phyloP scores from a whole-genome alignment of 768 basidiomycete species.

The Trichaptum fuscoviolaceum region DNA sequence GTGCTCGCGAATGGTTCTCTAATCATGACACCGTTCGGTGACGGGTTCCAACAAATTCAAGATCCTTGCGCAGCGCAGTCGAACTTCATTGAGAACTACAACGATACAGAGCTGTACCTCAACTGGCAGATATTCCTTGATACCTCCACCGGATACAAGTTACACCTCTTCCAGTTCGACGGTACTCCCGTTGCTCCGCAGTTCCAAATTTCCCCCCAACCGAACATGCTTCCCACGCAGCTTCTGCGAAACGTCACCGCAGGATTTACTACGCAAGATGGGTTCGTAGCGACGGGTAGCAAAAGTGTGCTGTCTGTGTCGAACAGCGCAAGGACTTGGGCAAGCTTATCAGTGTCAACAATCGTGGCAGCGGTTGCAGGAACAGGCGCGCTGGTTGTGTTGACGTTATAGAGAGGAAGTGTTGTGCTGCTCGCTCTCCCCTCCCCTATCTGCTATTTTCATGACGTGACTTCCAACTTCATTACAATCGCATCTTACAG shows the following conservation, averaged over 20 bases:
- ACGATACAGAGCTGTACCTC: conserved; percentile 60
- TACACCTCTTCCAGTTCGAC: conserved; percentile 77
- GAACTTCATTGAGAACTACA: conserved; percentile 83
- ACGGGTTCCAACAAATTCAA: conserved; percentile 94
- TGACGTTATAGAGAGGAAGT: not conserved
- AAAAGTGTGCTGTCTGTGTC: not conserved
- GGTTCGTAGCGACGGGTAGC: not conserved
- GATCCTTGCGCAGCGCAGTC: conserved; percentile 87
- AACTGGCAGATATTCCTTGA: conserved; percentile 75
- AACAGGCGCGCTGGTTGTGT: not conserved
- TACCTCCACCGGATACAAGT: conserved; percentile 49
- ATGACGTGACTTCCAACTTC: not conserved
- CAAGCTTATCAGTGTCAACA: not conserved
- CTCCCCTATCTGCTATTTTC: not conserved
- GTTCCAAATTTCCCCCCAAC: conserved; percentile 60
- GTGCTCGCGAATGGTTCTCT: conserved; percentile 78
- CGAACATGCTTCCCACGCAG: conserved; percentile 83
- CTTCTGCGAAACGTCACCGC: conserved; percentile 50
- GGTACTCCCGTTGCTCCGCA: conserved; percentile 70
- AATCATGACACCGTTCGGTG: conserved; percentile 63
- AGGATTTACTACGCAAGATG: conserved; percentile 4
- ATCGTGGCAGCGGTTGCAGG: not conserved
- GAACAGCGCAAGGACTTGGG: not conserved
- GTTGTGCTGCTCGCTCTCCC: not conserved
- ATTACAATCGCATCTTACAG: not conserved